Evolutionary conservation across 2,329 filamentous ascomycete species (phyloP), one percentile per base, ranked within the genome.

Genomic region (Coniochaeta sp.): DNA sequence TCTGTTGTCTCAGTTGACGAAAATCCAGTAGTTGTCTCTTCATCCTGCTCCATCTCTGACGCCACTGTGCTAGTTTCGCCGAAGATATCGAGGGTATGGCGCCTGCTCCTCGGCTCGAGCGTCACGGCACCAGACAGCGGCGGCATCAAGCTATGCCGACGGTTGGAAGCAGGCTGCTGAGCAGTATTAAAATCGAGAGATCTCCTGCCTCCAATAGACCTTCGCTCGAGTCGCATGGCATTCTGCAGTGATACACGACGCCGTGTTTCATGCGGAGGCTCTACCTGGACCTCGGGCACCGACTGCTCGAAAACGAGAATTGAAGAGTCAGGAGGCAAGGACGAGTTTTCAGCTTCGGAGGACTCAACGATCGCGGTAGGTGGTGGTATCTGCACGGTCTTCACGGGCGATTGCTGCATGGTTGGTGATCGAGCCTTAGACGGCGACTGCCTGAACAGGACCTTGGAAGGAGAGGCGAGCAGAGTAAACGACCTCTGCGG

Each of bases 231-330:
- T 22, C 69, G 66, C 9, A 70, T 68, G 6, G 67, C 66, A 24
- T 65, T 65, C 17, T 69, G 62, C 4, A 74, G 63, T 0, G 70
- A 70, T 6, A 64, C 36, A n/a, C 70, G 68, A 56, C 72, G 64
- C 17, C 63, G 66, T 24, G 63, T 60, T 62, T 74, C 70, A n/a
- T 72, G 62, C 6, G 68, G 57, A 0, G 71, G 64, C 59, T 69
- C 70, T 14, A 47, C 52, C 8, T 54, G 59, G 1, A 57, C 31
- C 1, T 69, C 62, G 1, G 64, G 59, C 2, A 50, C 58, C 0
- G 70, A 69, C 38, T 70, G 69, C 22, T 70, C 67, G 44, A 73
- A 73, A 9, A 73, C 24, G 9, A 72, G 62, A 7, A 66, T 63
- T 14, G 64, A 59, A 17, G 58, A 57, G 6, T 63, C 57, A 2